Evolutionary conservation across 169 alveolate species (phyloP).

Genomic region (Amoebophrya sp.): DNA sequence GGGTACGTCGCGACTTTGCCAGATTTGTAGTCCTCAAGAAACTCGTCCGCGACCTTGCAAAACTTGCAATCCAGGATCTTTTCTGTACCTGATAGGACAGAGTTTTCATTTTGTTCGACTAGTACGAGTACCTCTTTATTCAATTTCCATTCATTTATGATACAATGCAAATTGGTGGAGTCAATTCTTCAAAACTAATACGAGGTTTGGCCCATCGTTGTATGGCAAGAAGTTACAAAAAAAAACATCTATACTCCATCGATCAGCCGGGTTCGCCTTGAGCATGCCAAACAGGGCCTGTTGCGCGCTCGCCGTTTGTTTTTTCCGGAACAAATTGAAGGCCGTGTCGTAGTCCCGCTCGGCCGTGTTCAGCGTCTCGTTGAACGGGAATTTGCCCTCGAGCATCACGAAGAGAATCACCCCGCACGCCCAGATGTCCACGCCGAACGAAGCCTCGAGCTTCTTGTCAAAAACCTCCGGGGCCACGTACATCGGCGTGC

Average conservation of each 20-base stretch:
- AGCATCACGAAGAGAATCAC: constrained; percentile 10
- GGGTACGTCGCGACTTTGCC: not conserved
- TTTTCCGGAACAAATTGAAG: not conserved
- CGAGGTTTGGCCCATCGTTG: no score
- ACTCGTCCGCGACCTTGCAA: not conserved
- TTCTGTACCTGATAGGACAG: not conserved
- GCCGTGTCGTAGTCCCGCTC: constrained; percentile 20
- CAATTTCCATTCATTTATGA: no score
- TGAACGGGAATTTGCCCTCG: constrained; percentile 5
- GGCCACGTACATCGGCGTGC: constrained; percentile 1
- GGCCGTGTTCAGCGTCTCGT: constrained; percentile 9
- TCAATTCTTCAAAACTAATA: no score
- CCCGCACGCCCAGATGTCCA: constrained; percentile 17
- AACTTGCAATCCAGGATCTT: not conserved
- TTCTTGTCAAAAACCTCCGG: not conserved
- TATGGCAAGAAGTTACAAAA: no score
- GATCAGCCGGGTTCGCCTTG: not conserved
- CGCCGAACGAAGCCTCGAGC: not conserved
- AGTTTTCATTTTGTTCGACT: no score
- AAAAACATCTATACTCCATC: not conserved
- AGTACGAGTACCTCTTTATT: no score
- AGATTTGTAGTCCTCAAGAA: not conserved
- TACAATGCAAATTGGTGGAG: no score
- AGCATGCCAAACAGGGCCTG: not conserved
- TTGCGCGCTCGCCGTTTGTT: not conserved